Percentiles rank a stretch among this genome's conserved stretches.
phyloP scores from a whole-genome alignment of 1,284 basidiomycete species.

The Ceratobasidium sp. region DNA sequence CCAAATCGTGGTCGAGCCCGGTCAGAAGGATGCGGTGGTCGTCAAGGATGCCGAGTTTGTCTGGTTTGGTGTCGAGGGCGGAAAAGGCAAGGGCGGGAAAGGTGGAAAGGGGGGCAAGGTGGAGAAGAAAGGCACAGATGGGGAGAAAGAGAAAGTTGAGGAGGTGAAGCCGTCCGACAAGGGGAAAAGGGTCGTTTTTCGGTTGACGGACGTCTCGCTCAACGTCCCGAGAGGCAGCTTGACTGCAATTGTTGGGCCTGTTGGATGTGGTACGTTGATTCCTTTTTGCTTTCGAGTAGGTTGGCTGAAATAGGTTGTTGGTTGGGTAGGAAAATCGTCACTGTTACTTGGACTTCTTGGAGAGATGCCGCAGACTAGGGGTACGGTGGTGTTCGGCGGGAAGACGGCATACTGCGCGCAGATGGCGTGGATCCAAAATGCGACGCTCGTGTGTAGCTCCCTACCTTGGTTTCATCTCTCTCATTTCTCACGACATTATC shows the following conservation, averaged over 20 bases:
- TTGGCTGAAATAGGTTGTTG: slow-evolving; percentile 23
- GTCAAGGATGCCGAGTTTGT: slow-evolving; percentile 71
- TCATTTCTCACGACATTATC: neutral
- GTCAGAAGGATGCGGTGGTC: slow-evolving; percentile 65
- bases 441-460: slow-evolving; percentile 68
- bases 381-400: slow-evolving; percentile 73
- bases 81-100: slow-evolving; percentile 50
- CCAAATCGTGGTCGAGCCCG: slow-evolving; percentile 61
- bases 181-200: slow-evolving; percentile 58
- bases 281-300: neutral
- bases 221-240: slow-evolving; percentile 69
- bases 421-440: slow-evolving; percentile 90
- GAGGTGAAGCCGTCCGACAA: slow-evolving; percentile 32
- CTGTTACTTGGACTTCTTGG: slow-evolving; percentile 78
- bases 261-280: slow-evolving; percentile 64
- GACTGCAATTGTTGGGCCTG: slow-evolving; percentile 74
- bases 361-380: slow-evolving; percentile 73
- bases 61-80: slow-evolving; percentile 65
- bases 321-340: slow-evolving; percentile 67
- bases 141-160: slow-evolving; percentile 47
- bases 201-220: slow-evolving; percentile 65
- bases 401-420: slow-evolving; percentile 86
- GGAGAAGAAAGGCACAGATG: slow-evolving; percentile 17
- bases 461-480: slow-evolving; percentile 13
- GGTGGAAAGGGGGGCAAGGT: slow-evolving; percentile 34